These are phyloP conservation scores for Vinca minor DNA, from an alignment of 257 asterid genomes.

Conservation along the genomic window DNA sequence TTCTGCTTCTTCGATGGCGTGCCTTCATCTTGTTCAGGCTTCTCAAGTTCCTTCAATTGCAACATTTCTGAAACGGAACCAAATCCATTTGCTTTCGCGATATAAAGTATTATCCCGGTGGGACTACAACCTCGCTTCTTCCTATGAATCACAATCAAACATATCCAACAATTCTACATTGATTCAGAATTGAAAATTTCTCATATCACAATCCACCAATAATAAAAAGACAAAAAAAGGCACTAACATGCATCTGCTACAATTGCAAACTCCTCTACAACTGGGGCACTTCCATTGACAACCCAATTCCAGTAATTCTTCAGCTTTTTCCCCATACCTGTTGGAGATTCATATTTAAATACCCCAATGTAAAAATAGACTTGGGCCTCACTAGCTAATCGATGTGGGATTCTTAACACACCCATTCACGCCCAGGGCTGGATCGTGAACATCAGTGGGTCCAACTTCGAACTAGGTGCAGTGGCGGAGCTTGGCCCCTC, in stretches of 20 bases:
- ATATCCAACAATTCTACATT: not conserved
- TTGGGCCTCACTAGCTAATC: too few species aligned
- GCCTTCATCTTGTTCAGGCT: conserved; percentile 1
- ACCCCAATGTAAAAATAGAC: too few species aligned
- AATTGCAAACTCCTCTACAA: conserved; percentile 26
- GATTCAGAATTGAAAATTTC: not conserved
- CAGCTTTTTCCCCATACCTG: conserved; percentile 20
- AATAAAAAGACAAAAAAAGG: too few species aligned
- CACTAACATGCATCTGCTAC: conserved; percentile 20
- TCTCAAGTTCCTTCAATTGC: conserved; percentile 6
- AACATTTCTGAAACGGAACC: conserved; percentile 19
- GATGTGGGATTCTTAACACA: too few species aligned
- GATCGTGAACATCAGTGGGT: too few species aligned
- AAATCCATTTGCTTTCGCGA: conserved; percentile 14
- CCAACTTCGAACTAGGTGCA: too few species aligned
- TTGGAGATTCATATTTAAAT: not conserved
- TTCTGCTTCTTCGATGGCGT: not conserved
- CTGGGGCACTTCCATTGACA: conserved; percentile 22
- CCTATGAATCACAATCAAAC: conserved; percentile 3
- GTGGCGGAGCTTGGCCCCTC: too few species aligned
- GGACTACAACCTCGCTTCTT: conserved; percentile 15
- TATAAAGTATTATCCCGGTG: conserved; percentile 6
- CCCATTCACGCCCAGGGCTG: too few species aligned
- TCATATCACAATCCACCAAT: too few species aligned
- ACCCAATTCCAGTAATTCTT: conserved; percentile 8